These are phyloP conservation scores for Erodium texanum DNA, from an alignment of 441 rosid genomes.

Conservation along the genomic window DNA sequence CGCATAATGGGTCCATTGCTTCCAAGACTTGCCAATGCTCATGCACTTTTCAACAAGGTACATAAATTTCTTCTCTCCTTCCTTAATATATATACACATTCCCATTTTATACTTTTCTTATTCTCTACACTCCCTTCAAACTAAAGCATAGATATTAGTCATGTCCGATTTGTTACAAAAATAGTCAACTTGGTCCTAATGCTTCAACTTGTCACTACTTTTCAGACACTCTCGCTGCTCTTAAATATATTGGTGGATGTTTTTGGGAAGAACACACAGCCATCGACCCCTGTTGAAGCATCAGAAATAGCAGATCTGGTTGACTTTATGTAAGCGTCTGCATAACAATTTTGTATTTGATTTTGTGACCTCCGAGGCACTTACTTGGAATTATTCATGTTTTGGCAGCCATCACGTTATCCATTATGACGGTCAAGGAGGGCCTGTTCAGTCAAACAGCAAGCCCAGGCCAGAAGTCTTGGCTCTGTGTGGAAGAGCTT, in stretches of 20 bases:
- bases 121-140: no score
- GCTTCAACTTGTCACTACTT: no score
- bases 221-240: slow-evolving; percentile 59
- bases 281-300: slow-evolving; percentile 50
- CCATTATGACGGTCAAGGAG: slow-evolving; percentile 92
- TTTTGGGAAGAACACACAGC: slow-evolving; percentile 61
- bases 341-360: no score
- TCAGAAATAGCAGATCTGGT: slow-evolving; percentile 77
- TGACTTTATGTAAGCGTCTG: slow-evolving; percentile 64
- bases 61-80: no score
- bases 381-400: no score
- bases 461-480: slow-evolving; percentile 71
- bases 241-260: slow-evolving; percentile 63
- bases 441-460: slow-evolving; percentile 82
- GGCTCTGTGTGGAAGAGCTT: slow-evolving; percentile 50
- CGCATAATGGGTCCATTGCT: slow-evolving; percentile 95
- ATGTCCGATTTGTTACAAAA: no score
- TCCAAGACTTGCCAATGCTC: slow-evolving; percentile 86
- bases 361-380: no score
- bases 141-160: no score
- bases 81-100: no score
- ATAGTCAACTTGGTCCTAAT: no score
- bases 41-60: slow-evolving; percentile 86
- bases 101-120: no score
- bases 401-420: slow-evolving; percentile 66